Conservation (phyloP, 176 grass and related monocot genomes). For the Oryza coarctata region DNA sequence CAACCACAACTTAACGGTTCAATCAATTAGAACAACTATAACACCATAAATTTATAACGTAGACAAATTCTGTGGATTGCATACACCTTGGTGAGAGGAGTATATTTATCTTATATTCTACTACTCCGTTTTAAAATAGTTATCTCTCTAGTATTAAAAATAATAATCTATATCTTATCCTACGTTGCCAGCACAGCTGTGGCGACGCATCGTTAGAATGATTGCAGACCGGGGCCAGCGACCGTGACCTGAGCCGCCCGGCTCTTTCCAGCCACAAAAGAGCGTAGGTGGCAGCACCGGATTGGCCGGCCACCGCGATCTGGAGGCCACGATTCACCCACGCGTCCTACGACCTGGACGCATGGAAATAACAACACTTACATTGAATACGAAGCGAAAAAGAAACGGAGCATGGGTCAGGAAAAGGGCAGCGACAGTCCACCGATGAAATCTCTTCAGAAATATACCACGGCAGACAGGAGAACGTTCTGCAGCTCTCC, state of each 20-base stretch:
- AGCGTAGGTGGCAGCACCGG: constrained; percentile 31
- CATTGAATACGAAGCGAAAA: background rate
- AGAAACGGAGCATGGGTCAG: background rate
- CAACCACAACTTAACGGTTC: background rate
- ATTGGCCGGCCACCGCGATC: constrained; percentile 16
- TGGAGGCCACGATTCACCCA: background rate
- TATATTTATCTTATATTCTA: background rate
- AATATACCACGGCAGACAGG: constrained; percentile 19
- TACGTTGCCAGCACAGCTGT: background rate
- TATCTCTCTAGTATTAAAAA: too few species aligned
- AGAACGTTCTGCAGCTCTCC: constrained; percentile 28
- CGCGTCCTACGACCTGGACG: constrained; percentile 13
- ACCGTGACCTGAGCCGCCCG: constrained; percentile 31
- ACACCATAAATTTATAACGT: background rate
- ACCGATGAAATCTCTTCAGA: background rate
- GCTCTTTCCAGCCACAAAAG: constrained; percentile 25
- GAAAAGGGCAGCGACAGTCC: background rate
- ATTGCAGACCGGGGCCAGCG: background rate
- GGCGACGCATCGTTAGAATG: constrained; percentile 6
- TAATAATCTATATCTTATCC: background rate
- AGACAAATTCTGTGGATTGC: background rate
- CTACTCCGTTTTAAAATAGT: too few species aligned
- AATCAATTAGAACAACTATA: background rate
- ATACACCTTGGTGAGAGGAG: background rate
- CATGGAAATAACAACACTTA: background rate